A percentile compares a stretch with the other conserved stretches of the same genome.
Evolutionary conservation across 768 basidiomycete genomes (phyloP).

Genomic region (Daedalea quercina): DNA sequence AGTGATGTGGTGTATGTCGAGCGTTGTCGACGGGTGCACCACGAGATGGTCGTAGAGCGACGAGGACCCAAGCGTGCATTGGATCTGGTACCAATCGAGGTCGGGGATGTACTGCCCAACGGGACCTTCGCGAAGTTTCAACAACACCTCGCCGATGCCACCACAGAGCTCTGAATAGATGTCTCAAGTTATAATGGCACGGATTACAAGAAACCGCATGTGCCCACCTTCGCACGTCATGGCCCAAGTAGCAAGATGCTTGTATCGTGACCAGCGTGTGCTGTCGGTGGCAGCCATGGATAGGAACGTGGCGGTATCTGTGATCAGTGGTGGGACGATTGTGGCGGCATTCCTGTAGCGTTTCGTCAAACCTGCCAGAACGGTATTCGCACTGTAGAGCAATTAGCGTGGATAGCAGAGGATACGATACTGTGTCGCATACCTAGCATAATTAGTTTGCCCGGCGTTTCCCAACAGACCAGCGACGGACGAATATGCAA

Average conservation of each 20-base stretch:
- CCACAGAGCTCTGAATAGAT: constrained; percentile 20
- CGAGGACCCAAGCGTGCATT: constrained; percentile 18
- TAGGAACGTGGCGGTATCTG: neutral
- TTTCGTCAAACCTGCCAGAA: constrained; percentile 4
- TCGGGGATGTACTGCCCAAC: constrained; percentile 26
- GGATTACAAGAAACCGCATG: neutral
- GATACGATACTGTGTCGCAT: neutral
- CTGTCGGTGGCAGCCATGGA: neutral
- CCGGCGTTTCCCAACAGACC: constrained; percentile 11
- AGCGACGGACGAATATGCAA: constrained; percentile 16
- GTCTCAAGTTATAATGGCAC: too few species aligned
- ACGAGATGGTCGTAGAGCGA: constrained; percentile 20
- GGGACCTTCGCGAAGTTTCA: constrained; percentile 19
- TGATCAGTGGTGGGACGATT: constrained; percentile 5
- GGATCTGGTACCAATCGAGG: constrained; percentile 25
- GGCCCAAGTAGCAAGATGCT: constrained; percentile 5
- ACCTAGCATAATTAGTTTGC: constrained; percentile 15
- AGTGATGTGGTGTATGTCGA: neutral
- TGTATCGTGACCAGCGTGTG: neutral
- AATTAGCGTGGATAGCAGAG: neutral
- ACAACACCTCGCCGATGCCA: constrained; percentile 27
- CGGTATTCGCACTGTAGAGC: constrained; percentile 6
- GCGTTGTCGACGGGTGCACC: neutral
- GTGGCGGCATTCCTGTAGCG: constrained; percentile 6
- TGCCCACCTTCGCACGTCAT: constrained; percentile 8